Percentiles rank a stretch among this genome's conserved stretches.
Evolutionary conservation across 805 yeast species (phyloP).

Genomic region (Kregervanrija fluxuum): DNA sequence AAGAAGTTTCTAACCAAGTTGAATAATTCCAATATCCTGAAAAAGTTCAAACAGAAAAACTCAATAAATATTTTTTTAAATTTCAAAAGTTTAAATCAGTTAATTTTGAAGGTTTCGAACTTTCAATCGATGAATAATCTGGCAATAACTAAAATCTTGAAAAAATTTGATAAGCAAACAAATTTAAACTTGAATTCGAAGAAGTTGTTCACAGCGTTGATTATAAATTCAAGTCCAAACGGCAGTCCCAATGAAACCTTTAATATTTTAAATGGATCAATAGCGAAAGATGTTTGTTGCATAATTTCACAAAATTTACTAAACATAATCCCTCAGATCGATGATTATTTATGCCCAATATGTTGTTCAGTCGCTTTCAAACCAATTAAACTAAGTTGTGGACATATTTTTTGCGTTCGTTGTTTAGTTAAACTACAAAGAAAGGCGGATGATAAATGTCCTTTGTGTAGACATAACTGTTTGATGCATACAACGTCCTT

Average conservation of each 20-base stretch:
- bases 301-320: constrained; percentile 49
- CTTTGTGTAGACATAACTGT: constrained; percentile 54
- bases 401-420: constrained; percentile 65
- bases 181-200: constrained; percentile 43
- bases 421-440: constrained; percentile 65
- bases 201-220: constrained; percentile 33
- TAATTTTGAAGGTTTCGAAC: constrained; percentile 47
- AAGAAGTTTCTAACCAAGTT: constrained; percentile 33
- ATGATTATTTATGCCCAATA: constrained; percentile 70
- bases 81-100: constrained; percentile 47
- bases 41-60: constrained; percentile 38
- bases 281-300: constrained; percentile 47
- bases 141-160: constrained; percentile 62
- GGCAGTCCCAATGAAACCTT: constrained; percentile 2
- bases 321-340: constrained; percentile 61
- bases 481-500: constrained; percentile 50
- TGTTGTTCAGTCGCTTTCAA: constrained; percentile 66
- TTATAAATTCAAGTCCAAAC: constrained; percentile 9
- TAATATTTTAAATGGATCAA: constrained; percentile 26
- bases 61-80: constrained; percentile 38
- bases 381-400: constrained; percentile 59
- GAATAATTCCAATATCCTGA: constrained; percentile 30
- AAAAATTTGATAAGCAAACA: constrained; percentile 72
- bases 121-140: constrained; percentile 56
- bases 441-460: constrained; percentile 52